Base-by-base conservation (phyloP, 495 filamentous ascomycete species). In the Bacidia rubella region DNA sequence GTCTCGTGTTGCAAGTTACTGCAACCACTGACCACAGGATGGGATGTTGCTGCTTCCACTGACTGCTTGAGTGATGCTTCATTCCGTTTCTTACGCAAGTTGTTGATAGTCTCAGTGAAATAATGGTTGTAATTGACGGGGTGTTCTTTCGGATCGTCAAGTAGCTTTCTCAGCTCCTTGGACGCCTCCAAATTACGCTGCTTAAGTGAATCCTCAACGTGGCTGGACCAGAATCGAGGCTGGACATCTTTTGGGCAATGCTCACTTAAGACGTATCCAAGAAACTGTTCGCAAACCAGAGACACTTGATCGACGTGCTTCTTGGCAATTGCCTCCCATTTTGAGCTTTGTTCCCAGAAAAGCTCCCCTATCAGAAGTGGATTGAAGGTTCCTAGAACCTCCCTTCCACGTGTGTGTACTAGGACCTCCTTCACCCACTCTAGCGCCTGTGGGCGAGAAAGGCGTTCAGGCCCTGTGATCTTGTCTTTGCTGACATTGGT, bases 311-410 rank as follows among this genome's bases (percentile, higher is more conserved):
- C 26, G 2, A 61, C 57, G 42, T 65, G 60, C 0, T 41, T 17
- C 3, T 57, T 47, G 0, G 58, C 55, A 26, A 67, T 58, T 3
- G n/a, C n/a, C 24, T 62, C 58, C 71, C 72, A 76, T 0, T 63
- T 70, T 0, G 29, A 46, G 2, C 57, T 70, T 48, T 77, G 70
- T 24, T 74, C 61, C 0, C 41, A 52, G 47, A 75, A 75, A 0
- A 76, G 53, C 15, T 74, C 69, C 2, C 58, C 56, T 1, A 76
- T 63, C 5, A 77, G 57, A 39, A 74, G 55, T 0, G 72, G 73
- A 32, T 70, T 73, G 56, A 72, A 74, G 5, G 66, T 70, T 0
- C 72, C 71, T 0, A 68, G 67, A n/a, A 77, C 56, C 51, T 76
- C 72, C 3, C 66, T 57, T 0, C 73, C 72, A 1, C 64, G 64